Evolutionary conservation across 352 stramenopile genomes (phyloP).

Genomic region (Phytophthora cactorum): DNA sequence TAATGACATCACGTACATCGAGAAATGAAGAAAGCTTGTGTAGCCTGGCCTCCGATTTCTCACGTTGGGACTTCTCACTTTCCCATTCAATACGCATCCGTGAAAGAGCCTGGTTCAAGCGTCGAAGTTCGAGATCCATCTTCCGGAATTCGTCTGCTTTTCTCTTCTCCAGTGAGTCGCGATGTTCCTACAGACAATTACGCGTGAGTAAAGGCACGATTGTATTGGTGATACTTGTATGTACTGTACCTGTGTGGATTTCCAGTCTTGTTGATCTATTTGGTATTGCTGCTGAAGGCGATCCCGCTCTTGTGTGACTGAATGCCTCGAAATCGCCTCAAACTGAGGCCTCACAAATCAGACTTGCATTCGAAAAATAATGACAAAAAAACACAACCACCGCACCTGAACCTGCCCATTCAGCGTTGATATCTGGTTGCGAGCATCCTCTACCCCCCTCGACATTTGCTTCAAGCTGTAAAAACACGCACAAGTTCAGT

Average conservation of each 20-base stretch:
- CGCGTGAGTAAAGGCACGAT: neutral
- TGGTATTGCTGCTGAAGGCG: constrained; percentile 43
- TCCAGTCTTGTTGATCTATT: constrained; percentile 53
- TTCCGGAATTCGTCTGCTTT: constrained; percentile 54
- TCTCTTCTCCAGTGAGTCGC: constrained; percentile 32
- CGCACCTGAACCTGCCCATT: constrained; percentile 58
- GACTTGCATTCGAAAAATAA: neutral
- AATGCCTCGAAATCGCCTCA: constrained; percentile 54
- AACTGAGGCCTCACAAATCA: constrained; percentile 28
- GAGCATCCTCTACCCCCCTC: constrained; percentile 43
- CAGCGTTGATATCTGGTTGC: constrained; percentile 46
- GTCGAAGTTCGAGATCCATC: constrained; percentile 61
- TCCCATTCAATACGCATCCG: constrained; percentile 57
- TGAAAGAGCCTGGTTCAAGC: constrained; percentile 47
- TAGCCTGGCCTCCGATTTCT: constrained; percentile 46
- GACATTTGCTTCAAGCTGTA: constrained; percentile 39
- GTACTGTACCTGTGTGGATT: constrained; percentile 38
- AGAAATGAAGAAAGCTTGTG: constrained; percentile 40
- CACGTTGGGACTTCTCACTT: constrained; percentile 48
- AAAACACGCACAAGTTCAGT: neutral
- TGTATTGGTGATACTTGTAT: neutral
- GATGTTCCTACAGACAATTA: constrained; percentile 8
- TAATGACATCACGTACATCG: constrained; percentile 37
- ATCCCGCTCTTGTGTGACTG: constrained; percentile 52
- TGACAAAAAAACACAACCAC: too few relatives aligned